Percentiles rank a stretch among this genome's conserved stretches.
phyloP scores from a whole-genome alignment of 805 yeast genomes.

The Clavispora santaluciae region DNA sequence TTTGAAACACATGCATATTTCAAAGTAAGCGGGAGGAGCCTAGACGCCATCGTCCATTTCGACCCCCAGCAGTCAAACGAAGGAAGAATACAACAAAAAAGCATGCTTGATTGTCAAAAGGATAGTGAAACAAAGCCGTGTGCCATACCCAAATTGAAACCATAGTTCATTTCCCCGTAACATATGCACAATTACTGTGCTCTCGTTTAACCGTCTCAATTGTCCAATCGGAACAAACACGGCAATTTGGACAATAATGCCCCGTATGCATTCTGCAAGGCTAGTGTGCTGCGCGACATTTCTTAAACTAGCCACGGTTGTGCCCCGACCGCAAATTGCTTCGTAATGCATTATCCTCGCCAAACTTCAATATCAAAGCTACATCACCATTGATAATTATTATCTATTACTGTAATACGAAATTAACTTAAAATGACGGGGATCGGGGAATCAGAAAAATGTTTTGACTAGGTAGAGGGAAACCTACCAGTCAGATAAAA shows the following conservation, averaged over 20 bases:
- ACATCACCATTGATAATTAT: slow-evolving; percentile 14
- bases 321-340: neutral
- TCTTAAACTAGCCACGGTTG: neutral
- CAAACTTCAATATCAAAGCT: too few relatives aligned
- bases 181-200: neutral
- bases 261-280: neutral
- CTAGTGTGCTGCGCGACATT: neutral
- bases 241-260: neutral
- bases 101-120: neutral
- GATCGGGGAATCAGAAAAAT: slow-evolving; percentile 21
- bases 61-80: too few relatives aligned
- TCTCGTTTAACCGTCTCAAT: too few relatives aligned
- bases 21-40: too few relatives aligned
- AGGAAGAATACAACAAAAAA: too few relatives aligned
- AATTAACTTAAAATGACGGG: slow-evolving; percentile 18
- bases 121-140: neutral
- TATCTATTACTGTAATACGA: slow-evolving; percentile 28
- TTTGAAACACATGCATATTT: too few relatives aligned
- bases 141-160: neutral
- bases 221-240: neutral
- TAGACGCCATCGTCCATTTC: too few relatives aligned
- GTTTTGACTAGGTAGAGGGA: neutral
- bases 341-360: too few relatives aligned
- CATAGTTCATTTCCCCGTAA: too few relatives aligned
- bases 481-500: neutral